Base-by-base conservation (phyloP, 2,329 filamentous ascomycete genomes). In the Hypoxylon sp. region DNA sequence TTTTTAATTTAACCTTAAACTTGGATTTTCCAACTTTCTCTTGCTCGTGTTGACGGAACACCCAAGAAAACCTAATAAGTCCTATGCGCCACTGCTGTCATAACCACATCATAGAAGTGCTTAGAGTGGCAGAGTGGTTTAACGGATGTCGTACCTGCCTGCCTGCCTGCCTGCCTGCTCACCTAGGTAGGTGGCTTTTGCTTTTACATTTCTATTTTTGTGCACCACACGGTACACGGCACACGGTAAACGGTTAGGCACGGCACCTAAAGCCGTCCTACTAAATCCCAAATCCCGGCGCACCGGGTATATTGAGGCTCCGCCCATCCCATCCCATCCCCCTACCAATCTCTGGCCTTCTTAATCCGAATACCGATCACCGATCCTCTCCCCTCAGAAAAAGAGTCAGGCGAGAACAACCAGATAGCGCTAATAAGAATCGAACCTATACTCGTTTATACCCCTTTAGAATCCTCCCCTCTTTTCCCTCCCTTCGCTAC, bases 291-390 rank as follows among this genome's bases (percentile, higher is more conserved):
- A 41, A 21, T 41, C 37, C 37, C 37, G 16, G n/a, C 7, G 37
- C 37, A 19, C 7, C 37, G 37, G 37, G 37, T 41, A 41, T 19
- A 41, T 41, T 19, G 37, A 19, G 37, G 16, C 16, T 19, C 16
- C 37, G 37, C 34, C 34, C 34, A 19, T 29, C 8, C 16, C 8
- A 45, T 39, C 39, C 39, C 54, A 69, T n/a, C 34, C 12, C 1
- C n/a, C 34, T n/a, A 73, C 48, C 21, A 6, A 39, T n/a, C n/a
- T n/a, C n/a, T n/a, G n/a, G n/a, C n/a, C 34, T 6, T 41, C 37
- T 19, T 19, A 8, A 8, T 41, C 6, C 12, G 11, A 34, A 12
- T n/a, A 4, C 34, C 37, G 5, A 39, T 19, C 37, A 16, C 16
- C 9, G 30, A 32, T 32, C 30, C 11, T 12, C 30, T 8, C 30